phyloP scores from a whole-genome alignment of 805 yeast genomes.

The Candida broadrunensis region DNA sequence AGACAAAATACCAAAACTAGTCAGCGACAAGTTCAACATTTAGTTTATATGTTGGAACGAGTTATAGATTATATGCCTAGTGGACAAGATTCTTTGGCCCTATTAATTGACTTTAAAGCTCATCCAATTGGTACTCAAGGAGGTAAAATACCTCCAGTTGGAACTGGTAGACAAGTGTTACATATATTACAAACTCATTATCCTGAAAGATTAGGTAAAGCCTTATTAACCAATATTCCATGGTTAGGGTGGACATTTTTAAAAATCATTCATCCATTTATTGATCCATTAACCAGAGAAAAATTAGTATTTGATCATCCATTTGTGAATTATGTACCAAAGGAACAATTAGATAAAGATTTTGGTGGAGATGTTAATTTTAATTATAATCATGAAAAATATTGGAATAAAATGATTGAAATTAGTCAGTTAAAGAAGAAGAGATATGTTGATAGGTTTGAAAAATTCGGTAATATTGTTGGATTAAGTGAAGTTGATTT shows the following conservation, averaged over 20 bases:
- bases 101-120: slow-evolving; percentile 88
- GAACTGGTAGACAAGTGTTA: slow-evolving; percentile 86
- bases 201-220: slow-evolving; percentile 95
- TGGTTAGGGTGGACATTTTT: slow-evolving; percentile 91
- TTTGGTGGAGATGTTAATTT: slow-evolving; percentile 88
- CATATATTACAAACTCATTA: slow-evolving; percentile 94
- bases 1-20: slow-evolving; percentile 92
- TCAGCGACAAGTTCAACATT: slow-evolving; percentile 90
- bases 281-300: slow-evolving; percentile 92
- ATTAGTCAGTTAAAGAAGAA: slow-evolving; percentile 57
- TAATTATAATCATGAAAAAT: slow-evolving; percentile 72
- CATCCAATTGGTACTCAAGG: slow-evolving; percentile 58
- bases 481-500: slow-evolving; percentile 85
- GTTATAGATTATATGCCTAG: slow-evolving; percentile 94
- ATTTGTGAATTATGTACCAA: slow-evolving; percentile 77
- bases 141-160: slow-evolving; percentile 82
- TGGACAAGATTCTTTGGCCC: slow-evolving; percentile 91
- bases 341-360: slow-evolving; percentile 73
- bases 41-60: slow-evolving; percentile 88
- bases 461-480: slow-evolving; percentile 59
- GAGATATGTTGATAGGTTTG: slow-evolving; percentile 67
- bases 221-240: slow-evolving; percentile 88
- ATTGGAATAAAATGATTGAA: slow-evolving; percentile 71
- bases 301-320: slow-evolving; percentile 91
- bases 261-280: slow-evolving; percentile 89